Percentiles rank a stretch among this genome's conserved stretches.
Evolutionary conservation across 768 basidiomycete genomes (phyloP).

Genomic region (Tylopilus sp.): DNA sequence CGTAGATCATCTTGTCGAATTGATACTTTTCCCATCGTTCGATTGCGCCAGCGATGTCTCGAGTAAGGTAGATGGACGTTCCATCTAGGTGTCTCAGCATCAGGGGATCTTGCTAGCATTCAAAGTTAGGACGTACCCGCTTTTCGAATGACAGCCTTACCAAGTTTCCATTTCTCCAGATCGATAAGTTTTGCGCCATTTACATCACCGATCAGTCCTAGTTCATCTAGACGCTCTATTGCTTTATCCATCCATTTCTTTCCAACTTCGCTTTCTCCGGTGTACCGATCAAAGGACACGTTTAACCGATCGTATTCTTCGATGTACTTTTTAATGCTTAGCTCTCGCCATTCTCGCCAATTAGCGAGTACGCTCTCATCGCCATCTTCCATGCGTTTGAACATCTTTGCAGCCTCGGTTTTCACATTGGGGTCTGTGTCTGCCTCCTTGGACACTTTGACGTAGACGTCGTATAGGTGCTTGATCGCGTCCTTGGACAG

Average conservation of each 20-base stretch:
- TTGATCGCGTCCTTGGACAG: conserved; percentile 89
- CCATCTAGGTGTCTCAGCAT: conserved; percentile 58
- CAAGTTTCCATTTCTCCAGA: conserved; percentile 85
- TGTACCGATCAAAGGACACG: conserved; percentile 88
- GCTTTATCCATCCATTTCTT: conserved; percentile 72
- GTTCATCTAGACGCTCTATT: conserved; percentile 60
- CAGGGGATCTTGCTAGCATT: background rate
- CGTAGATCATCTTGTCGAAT: conserved; percentile 92
- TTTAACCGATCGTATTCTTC: conserved; percentile 88
- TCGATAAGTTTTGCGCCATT: conserved; percentile 87
- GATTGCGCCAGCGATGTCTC: conserved; percentile 91
- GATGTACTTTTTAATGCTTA: conserved; percentile 87
- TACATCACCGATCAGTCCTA: conserved; percentile 70
- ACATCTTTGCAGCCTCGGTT: conserved; percentile 76
- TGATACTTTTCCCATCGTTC: conserved; percentile 91
- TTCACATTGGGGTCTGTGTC: conserved; percentile 70
- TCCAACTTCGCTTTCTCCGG: conserved; percentile 82
- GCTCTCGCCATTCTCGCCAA: conserved; percentile 91
- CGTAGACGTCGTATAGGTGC: conserved; percentile 92
- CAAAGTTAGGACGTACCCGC: conserved; percentile 45
- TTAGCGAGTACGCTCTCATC: conserved; percentile 79
- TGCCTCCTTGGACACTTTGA: conserved; percentile 87
- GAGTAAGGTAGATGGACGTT: conserved; percentile 87
- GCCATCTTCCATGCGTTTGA: conserved; percentile 94
- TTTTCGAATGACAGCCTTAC: conserved; percentile 87